Base-by-base conservation (phyloP, 1,284 basidiomycete species). In the Sphaerobolus stellatus region DNA sequence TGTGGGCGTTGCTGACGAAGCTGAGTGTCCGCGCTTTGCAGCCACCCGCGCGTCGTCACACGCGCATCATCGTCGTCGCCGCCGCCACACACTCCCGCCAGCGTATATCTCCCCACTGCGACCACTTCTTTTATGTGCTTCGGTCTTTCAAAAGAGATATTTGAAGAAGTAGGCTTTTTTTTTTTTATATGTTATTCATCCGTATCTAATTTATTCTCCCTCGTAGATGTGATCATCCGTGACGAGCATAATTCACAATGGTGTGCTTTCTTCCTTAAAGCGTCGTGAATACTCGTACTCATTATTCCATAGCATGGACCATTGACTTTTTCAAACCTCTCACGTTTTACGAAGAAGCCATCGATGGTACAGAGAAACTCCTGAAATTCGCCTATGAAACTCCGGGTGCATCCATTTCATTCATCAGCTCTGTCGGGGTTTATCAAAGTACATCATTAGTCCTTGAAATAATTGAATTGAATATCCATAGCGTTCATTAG, bases 121-220 rank as follows among this genome's bases (percentile, higher is more conserved):
- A n/a, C n/a, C n/a, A n/a, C n/a, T n/a, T 58, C 52, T 9, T 50
- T 50, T 18, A 40, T 55, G 2, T 27, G 48, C 5, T 61, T 73
- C 29, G 68, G 66, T 1, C 47, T 74, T 1, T 36, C 55, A 3
- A 40, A 47, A 6, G 54, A 50, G 2, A 11, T 64, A 2, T 67
- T 65, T 46, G 62, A 66, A 3, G 66, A 73, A 62, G 66, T 71
- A 48, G 20, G 56, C 40, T n/a, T 14, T 49, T n/a, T n/a, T n/a
- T n/a, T n/a, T n/a, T n/a, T n/a, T n/a, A n/a, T n/a, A n/a, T n/a
- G n/a, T n/a, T n/a, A n/a, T n/a, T n/a, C n/a, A n/a, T n/a, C n/a
- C n/a, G n/a, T n/a, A n/a, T n/a, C n/a, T n/a, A n/a, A n/a, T n/a
- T 30, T 5, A 0, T 27, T 45, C 27, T n/a, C n/a, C n/a, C n/a